phyloP scores from a whole-genome alignment of 495 filamentous ascomycete genomes.

The Penicillium nucicola region DNA sequence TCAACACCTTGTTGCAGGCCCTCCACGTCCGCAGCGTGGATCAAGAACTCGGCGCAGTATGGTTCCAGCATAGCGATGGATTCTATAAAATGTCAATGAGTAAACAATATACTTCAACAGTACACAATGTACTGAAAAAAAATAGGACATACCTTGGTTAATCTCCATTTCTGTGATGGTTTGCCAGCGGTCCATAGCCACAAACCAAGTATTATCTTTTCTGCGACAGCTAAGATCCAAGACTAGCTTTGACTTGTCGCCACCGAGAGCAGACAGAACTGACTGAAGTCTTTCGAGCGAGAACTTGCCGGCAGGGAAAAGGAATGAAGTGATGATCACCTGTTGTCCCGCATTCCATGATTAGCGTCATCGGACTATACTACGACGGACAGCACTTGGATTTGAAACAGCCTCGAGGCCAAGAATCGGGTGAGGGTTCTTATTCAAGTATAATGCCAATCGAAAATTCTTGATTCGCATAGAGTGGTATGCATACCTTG shows the following conservation, averaged over 20 bases:
- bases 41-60: constrained; percentile 92
- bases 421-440: too few relatives aligned
- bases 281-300: constrained; percentile 67
- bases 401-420: neutral
- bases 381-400: constrained; percentile 6
- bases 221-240: constrained; percentile 90
- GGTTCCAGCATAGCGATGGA: constrained; percentile 77
- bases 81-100: constrained; percentile 45
- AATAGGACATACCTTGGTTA: constrained; percentile 58
- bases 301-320: constrained; percentile 83
- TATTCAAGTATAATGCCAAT: neutral
- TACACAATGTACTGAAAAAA: neutral
- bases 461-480: neutral
- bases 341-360: constrained; percentile 38
- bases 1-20: constrained; percentile 90
- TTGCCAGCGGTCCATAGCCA: constrained; percentile 99
- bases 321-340: constrained; percentile 85
- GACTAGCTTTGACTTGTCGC: constrained; percentile 77
- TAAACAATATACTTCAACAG: neutral
- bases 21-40: constrained; percentile 98
- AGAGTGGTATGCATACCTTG: constrained; percentile 63
- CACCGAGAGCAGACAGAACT: constrained; percentile 66
- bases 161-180: constrained; percentile 95
- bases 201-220: constrained; percentile 75
- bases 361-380: constrained; percentile 11